phyloP scores from a whole-genome alignment of 2,329 filamentous ascomycete species.

The Venturia oleaginea region DNA sequence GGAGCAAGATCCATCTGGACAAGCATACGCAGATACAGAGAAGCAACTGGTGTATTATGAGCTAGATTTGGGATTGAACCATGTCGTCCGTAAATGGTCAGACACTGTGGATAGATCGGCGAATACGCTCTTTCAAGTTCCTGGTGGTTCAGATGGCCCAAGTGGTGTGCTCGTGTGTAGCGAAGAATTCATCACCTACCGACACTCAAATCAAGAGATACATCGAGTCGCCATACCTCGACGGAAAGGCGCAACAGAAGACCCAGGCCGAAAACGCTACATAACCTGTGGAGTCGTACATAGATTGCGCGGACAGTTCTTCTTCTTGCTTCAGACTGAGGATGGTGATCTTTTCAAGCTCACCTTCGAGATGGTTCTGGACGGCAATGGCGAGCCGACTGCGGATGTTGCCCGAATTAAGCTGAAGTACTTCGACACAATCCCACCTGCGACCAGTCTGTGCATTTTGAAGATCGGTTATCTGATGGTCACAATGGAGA shows the following conservation, averaged over 20 bases:
- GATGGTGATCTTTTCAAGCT: conserved; percentile 98
- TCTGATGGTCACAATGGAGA: conserved; percentile 84
- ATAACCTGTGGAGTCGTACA: conserved; percentile 95
- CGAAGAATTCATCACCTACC: conserved; percentile 90
- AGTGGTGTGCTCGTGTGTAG: conserved; percentile 93
- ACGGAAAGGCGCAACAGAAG: conserved; percentile 77
- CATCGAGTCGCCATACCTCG: conserved; percentile 85
- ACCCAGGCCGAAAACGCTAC: conserved; percentile 78
- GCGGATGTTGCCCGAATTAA: conserved; percentile 75
- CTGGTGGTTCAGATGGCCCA: conserved; percentile 84
- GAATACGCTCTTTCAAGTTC: conserved; percentile 87
- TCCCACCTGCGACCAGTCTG: conserved; percentile 77
- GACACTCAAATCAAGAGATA: conserved; percentile 88
- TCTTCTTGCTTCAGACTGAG: conserved; percentile 91
- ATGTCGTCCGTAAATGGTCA: conserved; percentile 94
- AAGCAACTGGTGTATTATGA: conserved; percentile 96
- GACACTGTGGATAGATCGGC: conserved; percentile 86
- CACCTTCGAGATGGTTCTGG: conserved; percentile 81
- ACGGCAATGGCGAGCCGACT: conserved; percentile 66
- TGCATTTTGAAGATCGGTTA: conserved; percentile 95
- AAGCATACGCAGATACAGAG: conserved; percentile 71
- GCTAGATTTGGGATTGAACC: conserved; percentile 90
- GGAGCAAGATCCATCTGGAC: conserved; percentile 82
- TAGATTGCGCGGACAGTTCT: conserved; percentile 92
- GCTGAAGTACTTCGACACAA: conserved; percentile 97